Conservation (phyloP, 2,329 filamentous ascomycete genomes). For the Claviceps monticola region DNA sequence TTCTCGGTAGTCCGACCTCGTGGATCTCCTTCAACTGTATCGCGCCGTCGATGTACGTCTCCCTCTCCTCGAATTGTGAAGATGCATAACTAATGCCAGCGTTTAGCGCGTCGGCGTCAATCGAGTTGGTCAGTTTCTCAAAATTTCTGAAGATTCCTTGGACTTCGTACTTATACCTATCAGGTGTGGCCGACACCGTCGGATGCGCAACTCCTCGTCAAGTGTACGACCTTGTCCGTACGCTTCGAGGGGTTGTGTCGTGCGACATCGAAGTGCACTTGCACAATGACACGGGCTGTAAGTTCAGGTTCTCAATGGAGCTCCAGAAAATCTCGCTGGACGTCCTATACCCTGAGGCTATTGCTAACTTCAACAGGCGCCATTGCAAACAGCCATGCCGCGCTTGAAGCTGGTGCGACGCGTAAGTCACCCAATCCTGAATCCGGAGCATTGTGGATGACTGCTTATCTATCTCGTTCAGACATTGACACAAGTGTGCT, state of each 20-base stretch:
- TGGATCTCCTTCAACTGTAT: conserved; percentile 66
- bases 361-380: conserved; percentile 38
- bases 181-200: conserved; percentile 76
- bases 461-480: background rate
- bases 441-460: background rate
- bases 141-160: no score
- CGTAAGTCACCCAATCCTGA: conserved; percentile 15
- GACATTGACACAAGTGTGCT: conserved; percentile 7
- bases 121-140: background rate
- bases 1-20: conserved; percentile 35
- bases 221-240: conserved; percentile 78
- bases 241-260: conserved; percentile 39
- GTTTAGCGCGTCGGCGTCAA: background rate
- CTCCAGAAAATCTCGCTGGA: no score
- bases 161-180: background rate
- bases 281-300: conserved; percentile 3
- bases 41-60: conserved; percentile 51
- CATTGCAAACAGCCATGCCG: conserved; percentile 77
- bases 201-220: conserved; percentile 71
- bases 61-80: background rate
- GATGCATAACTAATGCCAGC: background rate
- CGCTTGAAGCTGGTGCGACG: conserved; percentile 73
- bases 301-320: background rate
- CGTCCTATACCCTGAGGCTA: background rate
- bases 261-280: conserved; percentile 80